These are phyloP conservation scores for Suhomyces terraborum DNA, from an alignment of 1,139 yeast species.

Conservation along the genomic window DNA sequence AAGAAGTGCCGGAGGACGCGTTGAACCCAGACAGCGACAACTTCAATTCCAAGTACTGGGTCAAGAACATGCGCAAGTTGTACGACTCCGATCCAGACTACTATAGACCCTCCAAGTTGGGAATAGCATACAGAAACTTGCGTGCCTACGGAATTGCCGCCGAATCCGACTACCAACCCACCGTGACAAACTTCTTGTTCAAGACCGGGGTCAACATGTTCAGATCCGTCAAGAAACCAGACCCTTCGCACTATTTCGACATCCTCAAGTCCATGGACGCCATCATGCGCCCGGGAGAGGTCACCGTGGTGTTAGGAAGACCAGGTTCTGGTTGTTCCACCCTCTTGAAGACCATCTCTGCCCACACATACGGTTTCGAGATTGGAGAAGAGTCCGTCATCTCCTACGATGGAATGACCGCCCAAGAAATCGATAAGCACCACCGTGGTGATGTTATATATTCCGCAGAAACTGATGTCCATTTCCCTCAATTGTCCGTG, in stretches of 20 bases:
- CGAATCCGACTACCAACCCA: conserved; percentile 79
- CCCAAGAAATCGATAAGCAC: conserved; percentile 22
- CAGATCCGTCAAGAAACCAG: conserved; percentile 24
- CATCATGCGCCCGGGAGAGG: conserved; percentile 65
- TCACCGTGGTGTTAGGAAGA: conserved; percentile 76
- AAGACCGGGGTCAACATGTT: conserved; percentile 20
- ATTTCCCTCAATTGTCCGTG: conserved; percentile 30
- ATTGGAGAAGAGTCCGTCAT: conserved; percentile 52
- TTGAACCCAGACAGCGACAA: conserved; percentile 47
- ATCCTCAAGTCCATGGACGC: conserved; percentile 73
- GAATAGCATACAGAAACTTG: conserved; percentile 67
- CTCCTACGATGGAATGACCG: conserved; percentile 28
- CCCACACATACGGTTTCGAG: conserved; percentile 72
- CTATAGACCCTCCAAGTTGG: conserved; percentile 64
- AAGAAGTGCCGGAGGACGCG: conserved; percentile 17
- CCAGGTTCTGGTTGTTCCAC: conserved; percentile 90
- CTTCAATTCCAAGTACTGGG: conserved; percentile 72
- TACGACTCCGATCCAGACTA: conserved; percentile 60
- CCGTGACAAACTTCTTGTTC: conserved; percentile 55
- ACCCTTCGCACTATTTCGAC: conserved; percentile 41
- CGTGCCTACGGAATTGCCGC: conserved; percentile 75
- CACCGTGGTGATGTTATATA: conserved; percentile 34
- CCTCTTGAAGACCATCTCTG: conserved; percentile 66
- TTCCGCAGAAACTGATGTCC: conserved; percentile 31
- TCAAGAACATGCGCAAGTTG: conserved; percentile 63